phyloP scores from a whole-genome alignment of 257 asterid species.

The Datura wrightii region DNA sequence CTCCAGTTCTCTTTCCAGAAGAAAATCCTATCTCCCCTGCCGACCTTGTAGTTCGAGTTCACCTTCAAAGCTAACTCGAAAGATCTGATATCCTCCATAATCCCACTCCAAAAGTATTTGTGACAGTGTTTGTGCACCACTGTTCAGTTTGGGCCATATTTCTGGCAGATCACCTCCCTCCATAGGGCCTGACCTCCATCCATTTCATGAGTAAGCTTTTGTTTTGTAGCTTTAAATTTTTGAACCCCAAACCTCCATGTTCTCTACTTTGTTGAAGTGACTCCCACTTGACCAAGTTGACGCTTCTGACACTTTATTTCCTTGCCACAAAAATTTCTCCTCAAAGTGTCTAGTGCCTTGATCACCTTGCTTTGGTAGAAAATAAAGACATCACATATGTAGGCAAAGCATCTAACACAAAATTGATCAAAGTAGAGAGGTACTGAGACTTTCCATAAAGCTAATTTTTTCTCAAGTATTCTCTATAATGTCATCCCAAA shows the following conservation, averaged over 20 bases:
- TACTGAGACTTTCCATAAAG: background rate
- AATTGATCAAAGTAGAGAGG: background rate
- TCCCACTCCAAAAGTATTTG: background rate
- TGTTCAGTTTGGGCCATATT: background rate
- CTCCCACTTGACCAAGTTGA: background rate
- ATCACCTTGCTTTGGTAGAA: background rate
- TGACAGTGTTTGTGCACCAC: background rate
- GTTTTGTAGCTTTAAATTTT: background rate
- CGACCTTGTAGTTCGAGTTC: background rate
- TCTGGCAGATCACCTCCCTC: background rate
- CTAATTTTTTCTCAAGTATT: background rate
- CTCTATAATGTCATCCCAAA: background rate
- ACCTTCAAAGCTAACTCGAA: slow-evolving; percentile 3
- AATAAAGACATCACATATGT: background rate
- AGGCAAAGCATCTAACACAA: background rate
- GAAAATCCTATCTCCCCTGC: background rate
- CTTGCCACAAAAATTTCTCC: background rate
- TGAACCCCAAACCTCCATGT: background rate
- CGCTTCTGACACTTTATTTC: background rate
- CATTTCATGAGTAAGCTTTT: background rate
- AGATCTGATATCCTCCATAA: background rate
- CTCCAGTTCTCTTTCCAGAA: background rate
- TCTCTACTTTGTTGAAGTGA: background rate
- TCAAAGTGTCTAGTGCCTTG: background rate
- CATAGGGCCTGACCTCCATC: background rate